Conservation (phyloP, 176 grass and related monocot genomes). For the Triticum aestivum region IWGSC_CS_RefSeq_v2.1 NC_057799.1:92335500-92335999, state of each 20-base stretch:
- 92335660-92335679: not conserved
- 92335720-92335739: not conserved
- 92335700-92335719: not conserved
- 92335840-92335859: not conserved
- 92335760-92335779: not conserved
- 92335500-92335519: not conserved
- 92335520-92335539: not conserved
- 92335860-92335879: not conserved
- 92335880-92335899: not conserved
- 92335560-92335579: not conserved
- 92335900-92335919: not conserved
- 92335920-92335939: not conserved
- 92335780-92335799: not conserved
- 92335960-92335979: not conserved
- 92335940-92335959: not conserved
- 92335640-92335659: not conserved
- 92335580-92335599: not conserved
- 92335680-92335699: not conserved
- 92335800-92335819: not conserved
- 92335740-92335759: not conserved
- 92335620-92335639: not conserved
- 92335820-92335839: not conserved
- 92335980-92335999: not conserved
- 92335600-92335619: not conserved
- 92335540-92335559: not conserved